Base-by-base conservation (phyloP, 495 filamentous ascomycete species). In the Cryomyces minteri region DNA sequence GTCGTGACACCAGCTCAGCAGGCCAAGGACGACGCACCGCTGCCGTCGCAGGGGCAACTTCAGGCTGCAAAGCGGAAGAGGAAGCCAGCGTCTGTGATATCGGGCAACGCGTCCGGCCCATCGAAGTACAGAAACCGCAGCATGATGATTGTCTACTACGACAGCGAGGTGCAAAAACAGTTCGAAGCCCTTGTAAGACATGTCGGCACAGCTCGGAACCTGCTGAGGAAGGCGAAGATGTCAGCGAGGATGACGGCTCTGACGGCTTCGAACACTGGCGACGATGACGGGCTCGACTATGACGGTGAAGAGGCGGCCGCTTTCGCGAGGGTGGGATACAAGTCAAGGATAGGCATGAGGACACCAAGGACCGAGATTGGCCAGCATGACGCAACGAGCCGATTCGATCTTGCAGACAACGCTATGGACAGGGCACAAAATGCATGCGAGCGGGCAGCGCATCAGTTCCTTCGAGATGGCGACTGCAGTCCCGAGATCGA, bases 121-220 rank as follows among this genome's bases (percentile, higher is more conserved):
- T 39, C 68, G 56, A 67, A 68, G 25, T 84, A 80, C 57, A 77
- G 83, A 45, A 78, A 74, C 9, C 73, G 82, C 45, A 76, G 73
- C 48, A 86, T 85, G 72, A 76, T 92, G 45, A 77, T 88, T 30
- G 80, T 94, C 38, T 82, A 87, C 58, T 94, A 93, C 59, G 86
- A 94, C 57, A 82, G 82, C 52, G 76, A 83, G 46, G 79, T 86
- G 8, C 87, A 94, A 56, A 71, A 74, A 32, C 69, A 74, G 5
- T 83, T 94, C 47, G 86, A 93, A 56, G 67, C 74, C 41, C 64
- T 92, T 31, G 86, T 90, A 41, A 81, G 81, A 47, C 73, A 78
- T 46, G 80, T 94, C 40, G 82, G 79, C 39, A 69, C 73, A n/a
- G 77, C 80, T 36, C 69, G 87, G 50, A 92, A 90, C 62, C 71